phyloP scores from a whole-genome alignment of 257 asterid species.

The Haberlea rhodopensis region DNA sequence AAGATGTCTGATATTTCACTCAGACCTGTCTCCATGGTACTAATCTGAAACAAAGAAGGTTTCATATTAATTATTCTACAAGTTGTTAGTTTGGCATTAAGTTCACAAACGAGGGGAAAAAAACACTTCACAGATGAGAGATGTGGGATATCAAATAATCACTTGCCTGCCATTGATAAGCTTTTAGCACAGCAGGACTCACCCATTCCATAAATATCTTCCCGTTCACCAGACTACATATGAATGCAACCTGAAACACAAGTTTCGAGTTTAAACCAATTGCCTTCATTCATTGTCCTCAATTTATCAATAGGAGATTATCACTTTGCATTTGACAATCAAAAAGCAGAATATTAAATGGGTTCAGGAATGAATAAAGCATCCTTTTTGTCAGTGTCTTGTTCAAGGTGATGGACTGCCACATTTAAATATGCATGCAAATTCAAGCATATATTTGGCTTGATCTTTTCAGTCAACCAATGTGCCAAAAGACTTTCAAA shows the following conservation, averaged over 20 bases:
- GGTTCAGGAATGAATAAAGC: background rate
- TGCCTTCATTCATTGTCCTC: too few relatives aligned
- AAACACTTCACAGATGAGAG: background rate
- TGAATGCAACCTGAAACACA: conserved; percentile 69
- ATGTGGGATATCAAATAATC: background rate
- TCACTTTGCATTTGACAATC: background rate
- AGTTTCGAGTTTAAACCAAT: background rate
- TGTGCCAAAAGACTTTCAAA: background rate
- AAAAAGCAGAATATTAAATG: background rate
- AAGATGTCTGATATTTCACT: conserved; percentile 80
- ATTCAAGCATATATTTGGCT: too few relatives aligned
- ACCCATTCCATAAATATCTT: conserved; percentile 99
- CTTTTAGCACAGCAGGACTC: conserved; percentile 93
- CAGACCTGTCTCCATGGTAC: conserved; percentile 63
- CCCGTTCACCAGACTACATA: conserved; percentile 79
- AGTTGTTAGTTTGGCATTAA: conserved; percentile 21
- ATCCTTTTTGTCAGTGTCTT: background rate
- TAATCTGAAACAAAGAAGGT: conserved; percentile 43
- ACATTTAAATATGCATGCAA: too few relatives aligned
- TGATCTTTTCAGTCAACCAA: background rate
- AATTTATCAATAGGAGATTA: too few relatives aligned
- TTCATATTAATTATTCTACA: background rate
- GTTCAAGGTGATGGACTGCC: too few relatives aligned
- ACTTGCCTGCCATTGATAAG: conserved; percentile 90
- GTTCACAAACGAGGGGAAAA: conserved; percentile 13